A percentile compares a stretch with the other conserved stretches of the same genome.
Conservation (phyloP, 345 rosid species). For the Eucalyptus globulus region DNA sequence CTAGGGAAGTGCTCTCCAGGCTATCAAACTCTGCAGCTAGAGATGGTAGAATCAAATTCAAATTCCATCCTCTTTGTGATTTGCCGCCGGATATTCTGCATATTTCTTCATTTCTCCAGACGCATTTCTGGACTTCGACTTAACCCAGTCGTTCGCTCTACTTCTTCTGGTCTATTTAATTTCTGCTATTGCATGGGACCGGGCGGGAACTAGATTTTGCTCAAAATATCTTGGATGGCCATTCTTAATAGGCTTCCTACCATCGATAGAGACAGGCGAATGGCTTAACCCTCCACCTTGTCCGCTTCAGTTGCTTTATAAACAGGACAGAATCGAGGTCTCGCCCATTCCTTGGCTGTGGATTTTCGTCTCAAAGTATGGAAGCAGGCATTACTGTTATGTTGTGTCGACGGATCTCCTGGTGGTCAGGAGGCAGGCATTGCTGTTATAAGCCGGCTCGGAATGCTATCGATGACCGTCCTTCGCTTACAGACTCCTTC, state of each 20-base stretch:
- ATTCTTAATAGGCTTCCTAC: not conserved
- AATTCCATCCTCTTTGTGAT: no score
- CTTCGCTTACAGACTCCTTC: not conserved
- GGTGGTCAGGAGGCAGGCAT: not conserved
- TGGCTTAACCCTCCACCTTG: not conserved
- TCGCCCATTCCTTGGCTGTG: not conserved
- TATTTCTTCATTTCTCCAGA: no score
- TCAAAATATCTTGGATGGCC: not conserved
- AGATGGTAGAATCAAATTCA: no score
- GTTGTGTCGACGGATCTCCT: no score
- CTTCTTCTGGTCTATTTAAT: not conserved
- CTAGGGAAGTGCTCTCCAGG: no score
- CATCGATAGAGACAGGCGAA: not conserved
- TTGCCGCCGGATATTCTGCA: no score
- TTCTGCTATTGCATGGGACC: no score
- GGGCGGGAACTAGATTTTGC: no score
- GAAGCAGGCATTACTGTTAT: not conserved
- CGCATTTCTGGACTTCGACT: no score
- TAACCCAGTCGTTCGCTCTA: no score
- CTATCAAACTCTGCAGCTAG: no score
- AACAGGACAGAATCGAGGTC: not conserved
- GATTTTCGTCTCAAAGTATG: not conserved
- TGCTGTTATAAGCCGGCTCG: not conserved
- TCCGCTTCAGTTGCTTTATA: not conserved
- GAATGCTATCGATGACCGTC: not conserved